Conservation (phyloP, 495 filamentous ascomycete genomes). For the Penicillium turbatum region DNA sequence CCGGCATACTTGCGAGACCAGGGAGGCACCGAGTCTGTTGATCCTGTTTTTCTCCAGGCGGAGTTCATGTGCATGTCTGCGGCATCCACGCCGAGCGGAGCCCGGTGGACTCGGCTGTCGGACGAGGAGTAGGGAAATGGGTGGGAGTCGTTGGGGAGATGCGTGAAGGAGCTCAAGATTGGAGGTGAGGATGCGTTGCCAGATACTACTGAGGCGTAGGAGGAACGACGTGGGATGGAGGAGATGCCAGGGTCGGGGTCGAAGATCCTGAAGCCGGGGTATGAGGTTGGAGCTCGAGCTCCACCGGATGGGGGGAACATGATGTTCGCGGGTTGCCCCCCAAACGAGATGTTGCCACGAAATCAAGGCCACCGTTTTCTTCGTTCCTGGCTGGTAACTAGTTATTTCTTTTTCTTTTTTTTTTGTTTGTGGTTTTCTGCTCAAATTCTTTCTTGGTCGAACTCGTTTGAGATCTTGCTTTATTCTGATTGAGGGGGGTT, state of each 20-base stretch:
- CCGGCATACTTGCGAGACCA: constrained; percentile 61
- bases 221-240: constrained; percentile 50
- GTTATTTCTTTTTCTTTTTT: background rate
- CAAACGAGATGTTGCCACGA: constrained; percentile 5
- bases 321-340: constrained; percentile 23
- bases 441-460: background rate
- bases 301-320: constrained; percentile 49
- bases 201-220: constrained; percentile 80
- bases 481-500: background rate
- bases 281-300: constrained; percentile 40
- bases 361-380: background rate
- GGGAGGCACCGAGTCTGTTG: constrained; percentile 42
- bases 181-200: constrained; percentile 54
- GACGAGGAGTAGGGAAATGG: constrained; percentile 37
- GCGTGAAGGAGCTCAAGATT: constrained; percentile 52
- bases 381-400: background rate
- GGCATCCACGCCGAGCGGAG: constrained; percentile 38
- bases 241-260: constrained; percentile 30
- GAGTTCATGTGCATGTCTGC: constrained; percentile 47
- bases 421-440: background rate
- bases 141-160: constrained; percentile 52
- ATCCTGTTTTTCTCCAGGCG: constrained; percentile 35
- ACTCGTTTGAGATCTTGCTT: background rate
- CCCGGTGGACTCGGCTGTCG: constrained; percentile 35
- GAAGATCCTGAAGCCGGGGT: constrained; percentile 15